A percentile compares a stretch with the other conserved stretches of the same genome.
Evolutionary conservation across 495 filamentous ascomycete genomes (phyloP).

Genomic region (Glonium stellatum): DNA sequence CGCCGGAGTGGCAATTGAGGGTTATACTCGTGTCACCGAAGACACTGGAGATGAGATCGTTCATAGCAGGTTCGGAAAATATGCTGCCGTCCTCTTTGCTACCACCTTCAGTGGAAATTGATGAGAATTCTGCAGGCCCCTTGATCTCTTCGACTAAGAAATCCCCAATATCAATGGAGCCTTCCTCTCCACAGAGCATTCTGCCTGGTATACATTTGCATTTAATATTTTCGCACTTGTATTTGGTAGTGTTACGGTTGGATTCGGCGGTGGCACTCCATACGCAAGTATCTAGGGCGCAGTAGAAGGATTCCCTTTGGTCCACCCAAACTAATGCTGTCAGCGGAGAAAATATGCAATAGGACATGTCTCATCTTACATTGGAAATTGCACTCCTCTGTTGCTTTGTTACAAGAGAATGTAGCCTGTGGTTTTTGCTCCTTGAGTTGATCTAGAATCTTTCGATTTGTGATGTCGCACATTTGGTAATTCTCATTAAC

Average conservation of each 20-base stretch:
- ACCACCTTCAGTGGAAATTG: constrained; percentile 55
- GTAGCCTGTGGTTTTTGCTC: constrained; percentile 83
- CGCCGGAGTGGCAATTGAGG: constrained; percentile 73
- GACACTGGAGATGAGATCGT: constrained; percentile 73
- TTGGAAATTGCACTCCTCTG: constrained; percentile 80
- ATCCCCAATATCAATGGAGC: constrained; percentile 84
- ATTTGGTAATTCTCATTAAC: constrained; percentile 94
- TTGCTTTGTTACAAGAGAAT: constrained; percentile 76
- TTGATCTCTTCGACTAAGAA: constrained; percentile 74
- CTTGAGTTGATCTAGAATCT: constrained; percentile 82
- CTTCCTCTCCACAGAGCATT: constrained; percentile 86
- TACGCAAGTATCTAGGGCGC: constrained; percentile 71
- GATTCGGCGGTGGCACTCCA: constrained; percentile 61
- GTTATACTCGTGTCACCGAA: constrained; percentile 89
- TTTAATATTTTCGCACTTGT: constrained; percentile 73
- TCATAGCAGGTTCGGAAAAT: constrained; percentile 87
- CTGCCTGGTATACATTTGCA: constrained; percentile 86
- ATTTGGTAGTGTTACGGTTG: constrained; percentile 71
- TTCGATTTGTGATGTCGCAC: constrained; percentile 92
- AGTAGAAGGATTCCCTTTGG: constrained; percentile 92
- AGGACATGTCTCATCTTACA: constrained; percentile 47
- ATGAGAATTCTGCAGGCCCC: constrained; percentile 78
- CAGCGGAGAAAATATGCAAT: constrained; percentile 28
- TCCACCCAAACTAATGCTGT: constrained; percentile 78
- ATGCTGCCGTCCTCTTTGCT: constrained; percentile 57